Base-by-base conservation (phyloP, 306 rosid genomes). In the Prunus padus region DNA sequence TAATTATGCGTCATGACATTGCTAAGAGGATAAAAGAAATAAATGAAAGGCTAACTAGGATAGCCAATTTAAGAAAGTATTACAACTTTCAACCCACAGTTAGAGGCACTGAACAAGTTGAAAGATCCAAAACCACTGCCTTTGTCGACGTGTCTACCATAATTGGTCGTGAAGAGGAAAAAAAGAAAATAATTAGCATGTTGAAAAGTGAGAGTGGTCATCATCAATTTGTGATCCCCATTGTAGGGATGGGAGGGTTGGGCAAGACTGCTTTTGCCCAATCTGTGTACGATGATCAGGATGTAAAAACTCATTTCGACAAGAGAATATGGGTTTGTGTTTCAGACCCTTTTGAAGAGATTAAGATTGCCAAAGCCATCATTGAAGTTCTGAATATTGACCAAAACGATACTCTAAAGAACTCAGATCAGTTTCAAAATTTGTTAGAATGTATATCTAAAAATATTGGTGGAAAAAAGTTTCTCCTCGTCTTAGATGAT, bases 401-500 rank as follows among this genome's bases (percentile, higher is more conserved):
- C n/a, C n/a, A 2, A 12, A 6, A 0, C 5, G n/a, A 28, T 23
- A 0, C 1, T 0, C 12, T 1, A 5, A 15, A 2, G 3, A 49
- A 18, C 6, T 20, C 49, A 2, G 5, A 8, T 4, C 9, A 0
- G 2, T 13, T 22, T 57, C 40, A 72, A 19, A 1, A 4, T n/a
- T 72, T 59, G 5, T 1, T 31, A 2, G 2, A 4, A 0, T 0
- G 10, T 28, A 40, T 65, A 20, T 11, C 6, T 8, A 40, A 44
- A 18, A 14, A 37, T 6, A 26, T 63, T 47, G 1, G 0, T 14
- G 72, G 2, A 1, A 46, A 37, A 19, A 74, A n/a, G 22, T 62
- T 74, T 40, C 40, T 75, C 8, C 72, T 64, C 1, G 54, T 75
- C 20, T 31, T 75, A 26, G 79, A 75, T 33, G 79, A 75, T 57